phyloP scores from a whole-genome alignment of 1,139 yeast genomes.

The Tardiomyces depauwii region DNA sequence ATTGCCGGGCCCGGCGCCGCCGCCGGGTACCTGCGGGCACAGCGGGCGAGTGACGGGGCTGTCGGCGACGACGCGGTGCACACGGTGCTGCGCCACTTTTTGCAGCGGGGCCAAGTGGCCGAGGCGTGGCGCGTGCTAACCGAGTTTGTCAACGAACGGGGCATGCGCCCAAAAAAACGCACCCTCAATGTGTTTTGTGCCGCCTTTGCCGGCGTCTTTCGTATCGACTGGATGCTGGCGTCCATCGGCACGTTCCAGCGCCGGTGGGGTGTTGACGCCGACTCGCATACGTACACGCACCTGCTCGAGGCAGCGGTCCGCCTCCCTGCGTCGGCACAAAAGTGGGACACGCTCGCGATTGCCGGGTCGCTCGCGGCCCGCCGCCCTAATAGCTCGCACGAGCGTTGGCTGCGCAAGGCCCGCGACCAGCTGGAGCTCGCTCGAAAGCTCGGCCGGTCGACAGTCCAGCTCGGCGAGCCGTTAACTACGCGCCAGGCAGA shows the following conservation, averaged over 20 bases:
- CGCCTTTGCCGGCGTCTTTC: constrained; percentile 10
- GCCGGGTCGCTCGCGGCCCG: not conserved
- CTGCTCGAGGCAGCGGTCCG: constrained; percentile 13
- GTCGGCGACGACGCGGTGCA: not conserved
- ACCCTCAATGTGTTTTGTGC: not conserved
- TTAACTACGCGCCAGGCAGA: not conserved
- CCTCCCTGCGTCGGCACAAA: constrained; percentile 5
- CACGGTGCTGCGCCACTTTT: not conserved
- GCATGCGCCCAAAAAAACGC: not conserved
- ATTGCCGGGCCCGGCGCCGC: constrained; percentile 14
- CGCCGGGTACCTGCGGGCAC: constrained; percentile 9
- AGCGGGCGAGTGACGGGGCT: not conserved
- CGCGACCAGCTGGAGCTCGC: not conserved
- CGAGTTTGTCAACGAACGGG: not conserved
- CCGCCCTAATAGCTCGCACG: not conserved
- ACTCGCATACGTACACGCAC: constrained; percentile 10
- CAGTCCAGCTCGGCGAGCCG: not conserved
- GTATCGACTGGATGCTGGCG: constrained; percentile 19
- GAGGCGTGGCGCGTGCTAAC: not conserved
- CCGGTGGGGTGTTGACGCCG: constrained; percentile 12
- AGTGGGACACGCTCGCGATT: not conserved
- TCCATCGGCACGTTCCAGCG: constrained; percentile 10
- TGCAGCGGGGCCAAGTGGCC: not conserved
- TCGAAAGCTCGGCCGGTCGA: not conserved
- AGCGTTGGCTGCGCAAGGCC: not conserved